Conservation (phyloP, 1,284 basidiomycete species). For the Xerocomus subilludens region DNA sequence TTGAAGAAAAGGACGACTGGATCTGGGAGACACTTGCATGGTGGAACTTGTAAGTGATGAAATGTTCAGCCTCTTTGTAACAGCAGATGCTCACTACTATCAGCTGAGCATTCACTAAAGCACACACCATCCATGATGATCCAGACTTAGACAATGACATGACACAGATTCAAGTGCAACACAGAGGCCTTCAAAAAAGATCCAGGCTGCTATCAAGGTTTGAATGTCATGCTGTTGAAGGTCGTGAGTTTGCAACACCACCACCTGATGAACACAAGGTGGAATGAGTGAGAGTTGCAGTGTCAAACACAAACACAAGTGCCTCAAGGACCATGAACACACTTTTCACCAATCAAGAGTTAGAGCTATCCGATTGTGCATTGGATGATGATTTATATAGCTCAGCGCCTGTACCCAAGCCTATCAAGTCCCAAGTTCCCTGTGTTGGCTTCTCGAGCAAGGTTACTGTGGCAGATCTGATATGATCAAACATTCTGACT, state of each 20-base stretch:
- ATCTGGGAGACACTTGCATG: background rate
- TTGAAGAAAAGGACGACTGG: background rate
- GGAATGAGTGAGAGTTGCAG: too few species aligned
- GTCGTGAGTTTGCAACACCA: background rate
- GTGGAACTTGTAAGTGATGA: conserved; percentile 6
- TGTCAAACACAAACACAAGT: too few species aligned
- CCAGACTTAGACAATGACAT: conserved; percentile 3
- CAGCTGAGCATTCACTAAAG: background rate
- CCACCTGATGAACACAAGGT: background rate
- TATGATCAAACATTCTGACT: too few species aligned
- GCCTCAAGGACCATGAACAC: too few species aligned
- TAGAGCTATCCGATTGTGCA: too few species aligned
- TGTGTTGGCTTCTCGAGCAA: too few species aligned
- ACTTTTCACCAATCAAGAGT: too few species aligned
- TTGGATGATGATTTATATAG: too few species aligned
- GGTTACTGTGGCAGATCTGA: too few species aligned
- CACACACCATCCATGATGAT: background rate
- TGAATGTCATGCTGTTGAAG: background rate
- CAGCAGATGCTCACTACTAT: background rate
- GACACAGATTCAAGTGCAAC: background rate
- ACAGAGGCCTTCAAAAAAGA: background rate
- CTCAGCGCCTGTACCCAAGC: too few species aligned
- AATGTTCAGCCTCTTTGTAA: background rate
- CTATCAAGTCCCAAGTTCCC: too few species aligned
- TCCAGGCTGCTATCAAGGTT: background rate